Conservation (phyloP, 2,329 filamentous ascomycete species). For the Arachnopeziza araneosa region DNA sequence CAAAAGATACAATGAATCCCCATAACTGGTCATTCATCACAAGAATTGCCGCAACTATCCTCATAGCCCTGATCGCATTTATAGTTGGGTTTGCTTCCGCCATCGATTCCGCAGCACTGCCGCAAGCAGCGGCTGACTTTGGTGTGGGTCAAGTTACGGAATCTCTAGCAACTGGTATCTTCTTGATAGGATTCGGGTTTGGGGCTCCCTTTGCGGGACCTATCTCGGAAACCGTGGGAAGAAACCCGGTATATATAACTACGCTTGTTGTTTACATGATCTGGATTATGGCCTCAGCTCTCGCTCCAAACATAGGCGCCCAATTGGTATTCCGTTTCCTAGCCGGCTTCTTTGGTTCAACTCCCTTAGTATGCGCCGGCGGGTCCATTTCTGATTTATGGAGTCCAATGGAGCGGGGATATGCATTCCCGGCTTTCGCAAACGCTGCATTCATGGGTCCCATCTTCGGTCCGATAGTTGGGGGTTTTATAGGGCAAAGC, state of each 20-base stretch:
- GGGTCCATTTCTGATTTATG: constrained; percentile 41
- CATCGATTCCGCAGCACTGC: constrained; percentile 45
- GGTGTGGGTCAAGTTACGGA: constrained; percentile 45
- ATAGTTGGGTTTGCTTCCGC: constrained; percentile 42
- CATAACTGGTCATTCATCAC: constrained; percentile 33
- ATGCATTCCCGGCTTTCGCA: constrained; percentile 61
- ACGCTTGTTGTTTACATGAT: constrained; percentile 38
- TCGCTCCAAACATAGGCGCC: constrained; percentile 47
- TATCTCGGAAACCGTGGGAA: constrained; percentile 36
- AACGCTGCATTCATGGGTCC: constrained; percentile 34
- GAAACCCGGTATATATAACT: constrained; percentile 37
- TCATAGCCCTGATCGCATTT: constrained; percentile 43
- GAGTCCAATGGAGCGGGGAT: constrained; percentile 46
- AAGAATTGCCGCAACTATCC: constrained; percentile 35
- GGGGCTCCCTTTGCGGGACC: constrained; percentile 35
- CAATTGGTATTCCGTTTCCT: constrained; percentile 51
- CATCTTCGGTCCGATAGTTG: constrained; percentile 31
- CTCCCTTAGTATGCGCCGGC: constrained; percentile 44
- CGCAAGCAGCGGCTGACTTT: constrained; percentile 40
- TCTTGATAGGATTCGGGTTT: constrained; percentile 33
- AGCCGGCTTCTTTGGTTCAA: constrained; percentile 45
- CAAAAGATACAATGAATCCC: constrained; percentile 35
- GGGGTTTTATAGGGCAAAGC: constrained; percentile 41
- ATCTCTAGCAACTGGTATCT: constrained; percentile 40
- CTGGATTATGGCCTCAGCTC: constrained; percentile 42